Conservation (phyloP, 345 rosid genomes). For the Eucalyptus brandiana region DNA sequence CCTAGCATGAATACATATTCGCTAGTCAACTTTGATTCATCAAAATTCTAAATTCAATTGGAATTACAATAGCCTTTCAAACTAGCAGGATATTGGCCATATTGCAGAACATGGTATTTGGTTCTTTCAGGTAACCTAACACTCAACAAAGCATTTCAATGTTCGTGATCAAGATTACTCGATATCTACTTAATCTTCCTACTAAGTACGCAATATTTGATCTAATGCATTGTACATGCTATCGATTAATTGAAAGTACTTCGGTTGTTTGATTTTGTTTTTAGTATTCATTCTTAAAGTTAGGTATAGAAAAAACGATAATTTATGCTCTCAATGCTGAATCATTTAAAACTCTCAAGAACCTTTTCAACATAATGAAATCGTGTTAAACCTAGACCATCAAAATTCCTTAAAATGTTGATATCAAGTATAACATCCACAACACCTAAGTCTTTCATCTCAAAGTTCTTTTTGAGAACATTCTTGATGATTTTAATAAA, state of each 20-base stretch:
- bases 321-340: not conserved
- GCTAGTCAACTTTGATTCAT: not conserved
- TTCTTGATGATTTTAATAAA: too few relatives aligned
- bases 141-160: too few relatives aligned
- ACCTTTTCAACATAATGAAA: not conserved
- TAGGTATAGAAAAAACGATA: not conserved
- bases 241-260: not conserved
- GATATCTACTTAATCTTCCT: not conserved
- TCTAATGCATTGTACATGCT: not conserved
- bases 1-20: not conserved
- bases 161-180: not conserved
- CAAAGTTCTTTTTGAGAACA: too few relatives aligned
- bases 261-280: too few relatives aligned
- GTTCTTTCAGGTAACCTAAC: not conserved
- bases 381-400: not conserved
- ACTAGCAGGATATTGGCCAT: not conserved
- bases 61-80: not conserved
- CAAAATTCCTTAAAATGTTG: not conserved
- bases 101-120: too few relatives aligned
- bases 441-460: not conserved
- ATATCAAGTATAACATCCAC: not conserved
- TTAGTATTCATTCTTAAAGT: not conserved
- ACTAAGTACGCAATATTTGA: not conserved
- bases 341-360: too few relatives aligned
- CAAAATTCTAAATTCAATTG: too few relatives aligned